Evolutionary conservation across 306 rosid genomes (phyloP).

Genomic region (Urtica urens): DNA sequence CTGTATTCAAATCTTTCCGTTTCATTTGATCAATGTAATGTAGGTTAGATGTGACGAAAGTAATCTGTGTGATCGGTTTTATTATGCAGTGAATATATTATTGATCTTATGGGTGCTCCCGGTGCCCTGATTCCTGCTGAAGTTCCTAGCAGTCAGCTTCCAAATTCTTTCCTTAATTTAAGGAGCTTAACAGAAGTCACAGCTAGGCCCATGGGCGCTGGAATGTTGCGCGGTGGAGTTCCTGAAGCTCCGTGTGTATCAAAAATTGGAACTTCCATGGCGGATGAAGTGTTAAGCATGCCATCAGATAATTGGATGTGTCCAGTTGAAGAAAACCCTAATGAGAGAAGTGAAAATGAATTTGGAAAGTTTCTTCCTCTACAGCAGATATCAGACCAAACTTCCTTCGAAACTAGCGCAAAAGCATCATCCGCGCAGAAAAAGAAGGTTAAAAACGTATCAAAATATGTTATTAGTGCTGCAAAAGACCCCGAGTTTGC

Average conservation of each 20-base stretch:
- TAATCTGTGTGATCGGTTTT: slow-evolving; percentile 24
- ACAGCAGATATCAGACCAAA: slow-evolving; percentile 28
- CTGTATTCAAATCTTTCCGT: too few species aligned
- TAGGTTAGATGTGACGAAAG: too few species aligned
- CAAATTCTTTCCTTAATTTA: slow-evolving; percentile 50
- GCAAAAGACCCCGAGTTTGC: slow-evolving; percentile 86
- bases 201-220: slow-evolving; percentile 30
- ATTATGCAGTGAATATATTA: slow-evolving; percentile 83
- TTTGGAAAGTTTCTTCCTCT: slow-evolving; percentile 30
- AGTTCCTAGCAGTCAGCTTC: slow-evolving; percentile 79
- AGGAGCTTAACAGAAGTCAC: slow-evolving; percentile 50
- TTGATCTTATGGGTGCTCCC: slow-evolving; percentile 99
- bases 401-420: slow-evolving; percentile 27
- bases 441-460: slow-evolving; percentile 72
- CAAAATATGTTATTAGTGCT: slow-evolving; percentile 76
- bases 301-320: slow-evolving; percentile 29
- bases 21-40: too few species aligned
- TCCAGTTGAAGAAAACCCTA: slow-evolving; percentile 27
- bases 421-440: slow-evolving; percentile 64
- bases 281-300: slow-evolving; percentile 37
- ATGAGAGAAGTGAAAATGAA: slow-evolving; percentile 30
- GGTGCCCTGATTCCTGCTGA: slow-evolving; percentile 93
- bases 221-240: slow-evolving; percentile 28
- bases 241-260: slow-evolving; percentile 26
- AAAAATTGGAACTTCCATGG: slow-evolving; percentile 26